These are phyloP conservation scores for Cercospora sesami DNA, from an alignment of 2,329 filamentous ascomycete species.

Conservation along the genomic window DNA sequence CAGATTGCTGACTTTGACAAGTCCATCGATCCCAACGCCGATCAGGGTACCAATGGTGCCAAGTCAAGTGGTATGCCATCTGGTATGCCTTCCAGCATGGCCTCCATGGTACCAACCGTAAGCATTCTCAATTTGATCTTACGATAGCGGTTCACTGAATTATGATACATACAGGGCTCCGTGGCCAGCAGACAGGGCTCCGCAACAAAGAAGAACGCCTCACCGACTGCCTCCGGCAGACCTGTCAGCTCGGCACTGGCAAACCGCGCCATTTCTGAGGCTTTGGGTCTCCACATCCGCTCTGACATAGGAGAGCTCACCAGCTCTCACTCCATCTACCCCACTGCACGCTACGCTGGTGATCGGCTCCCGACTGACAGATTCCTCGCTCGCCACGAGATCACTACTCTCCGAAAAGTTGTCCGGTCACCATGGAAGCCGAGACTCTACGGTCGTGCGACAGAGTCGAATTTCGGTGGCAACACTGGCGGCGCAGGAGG, in stretches of 20 bases:
- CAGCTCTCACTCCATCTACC: neutral
- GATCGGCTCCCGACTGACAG: neutral
- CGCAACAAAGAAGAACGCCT: neutral
- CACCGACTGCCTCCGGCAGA: neutral
- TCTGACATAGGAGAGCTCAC: neutral
- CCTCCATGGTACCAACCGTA: neutral
- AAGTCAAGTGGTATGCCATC: neutral
- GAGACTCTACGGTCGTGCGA: neutral
- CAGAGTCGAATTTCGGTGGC: neutral
- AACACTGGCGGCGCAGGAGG: neutral
- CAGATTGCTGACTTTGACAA: neutral
- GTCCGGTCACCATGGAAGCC: neutral
- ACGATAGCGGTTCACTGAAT: neutral
- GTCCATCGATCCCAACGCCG: neutral
- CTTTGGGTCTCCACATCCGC: neutral
- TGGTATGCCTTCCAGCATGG: neutral
- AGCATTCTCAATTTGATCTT: neutral
- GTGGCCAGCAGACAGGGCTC: neutral
- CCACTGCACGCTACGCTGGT: neutral
- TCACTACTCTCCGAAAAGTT: neutral
- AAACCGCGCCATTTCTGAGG: neutral
- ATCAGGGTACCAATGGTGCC: constrained; percentile 7
- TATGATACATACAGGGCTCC: neutral
- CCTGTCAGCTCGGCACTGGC: neutral
- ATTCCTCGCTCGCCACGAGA: neutral